A percentile compares a stretch with the other conserved stretches of the same genome.
Evolutionary conservation across 768 basidiomycete species (phyloP).

Genomic region (Leccinum barrowsii): DNA sequence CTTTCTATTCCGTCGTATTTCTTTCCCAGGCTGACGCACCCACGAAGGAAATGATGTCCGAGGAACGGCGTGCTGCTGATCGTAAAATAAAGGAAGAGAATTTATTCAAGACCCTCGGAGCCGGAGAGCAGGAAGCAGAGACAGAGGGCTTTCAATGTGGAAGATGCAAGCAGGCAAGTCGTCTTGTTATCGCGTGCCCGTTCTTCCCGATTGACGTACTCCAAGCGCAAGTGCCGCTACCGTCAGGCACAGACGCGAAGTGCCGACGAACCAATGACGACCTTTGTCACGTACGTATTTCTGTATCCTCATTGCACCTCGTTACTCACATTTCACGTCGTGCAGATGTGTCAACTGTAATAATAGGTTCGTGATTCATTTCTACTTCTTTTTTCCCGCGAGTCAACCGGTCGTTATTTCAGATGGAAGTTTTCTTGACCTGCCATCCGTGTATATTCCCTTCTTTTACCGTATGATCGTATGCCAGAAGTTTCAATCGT

Average conservation of each 20-base stretch:
- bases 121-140: conserved; percentile 87
- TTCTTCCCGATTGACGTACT: neutral
- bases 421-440: conserved; percentile 65
- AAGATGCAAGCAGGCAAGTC: conserved; percentile 80
- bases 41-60: conserved; percentile 93
- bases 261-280: conserved; percentile 99
- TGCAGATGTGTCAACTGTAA: conserved; percentile 64
- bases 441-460: neutral
- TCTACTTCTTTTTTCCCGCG: neutral
- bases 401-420: neutral
- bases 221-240: conserved; percentile 80
- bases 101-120: conserved; percentile 86
- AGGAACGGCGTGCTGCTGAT: conserved; percentile 83
- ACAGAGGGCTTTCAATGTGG: conserved; percentile 98
- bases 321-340: neutral
- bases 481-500: conserved; percentile 1
- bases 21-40: neutral
- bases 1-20: neutral
- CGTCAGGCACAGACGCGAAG: conserved; percentile 96
- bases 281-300: conserved; percentile 76
- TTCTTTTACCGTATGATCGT: neutral
- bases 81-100: conserved; percentile 81
- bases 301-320: neutral
- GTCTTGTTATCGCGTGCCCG: neutral
- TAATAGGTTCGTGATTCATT: conserved; percentile 41